Evolutionary conservation across 2,329 filamentous ascomycete species (phyloP).

Genomic region (Exophiala viscosa): DNA sequence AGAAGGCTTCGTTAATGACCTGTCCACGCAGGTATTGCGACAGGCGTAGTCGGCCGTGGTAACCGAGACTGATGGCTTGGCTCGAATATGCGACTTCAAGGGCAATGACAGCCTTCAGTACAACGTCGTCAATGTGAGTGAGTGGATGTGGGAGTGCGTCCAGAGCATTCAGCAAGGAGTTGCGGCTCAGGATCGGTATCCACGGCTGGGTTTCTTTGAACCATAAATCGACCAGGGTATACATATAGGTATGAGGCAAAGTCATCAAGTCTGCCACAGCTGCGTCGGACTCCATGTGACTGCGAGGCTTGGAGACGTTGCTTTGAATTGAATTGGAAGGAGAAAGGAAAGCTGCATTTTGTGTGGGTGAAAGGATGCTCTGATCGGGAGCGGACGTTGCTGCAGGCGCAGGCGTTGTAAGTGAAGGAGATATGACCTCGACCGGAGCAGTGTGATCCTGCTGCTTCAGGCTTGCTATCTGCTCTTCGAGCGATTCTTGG

Average conservation of each 20-base stretch:
- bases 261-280: slow-evolving; percentile 24
- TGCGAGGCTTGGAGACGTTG: not conserved
- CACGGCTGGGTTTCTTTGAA: slow-evolving; percentile 38
- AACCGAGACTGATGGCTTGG: slow-evolving; percentile 27
- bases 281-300: slow-evolving; percentile 17
- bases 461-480: slow-evolving; percentile 24
- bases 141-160: slow-evolving; percentile 18
- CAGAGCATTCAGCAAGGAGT: slow-evolving; percentile 21
- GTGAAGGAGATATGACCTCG: not conserved
- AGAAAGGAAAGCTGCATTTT: slow-evolving; percentile 6
- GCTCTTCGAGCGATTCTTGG: slow-evolving; percentile 26
- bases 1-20: slow-evolving; percentile 26
- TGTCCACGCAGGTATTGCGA: slow-evolving; percentile 23
- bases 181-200: slow-evolving; percentile 34
- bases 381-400: not conserved
- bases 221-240: slow-evolving; percentile 32
- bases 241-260: slow-evolving; percentile 22
- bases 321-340: not conserved
- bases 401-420: not conserved
- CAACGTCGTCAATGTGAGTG: slow-evolving; percentile 25
- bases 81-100: slow-evolving; percentile 26
- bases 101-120: slow-evolving; percentile 26
- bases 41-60: slow-evolving; percentile 25
- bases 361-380: slow-evolving; percentile 2
- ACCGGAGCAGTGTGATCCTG: slow-evolving; percentile 3